These are phyloP conservation scores for Tulasnella sp. DNA, from an alignment of 768 basidiomycete species.

Conservation along the genomic window DNA sequence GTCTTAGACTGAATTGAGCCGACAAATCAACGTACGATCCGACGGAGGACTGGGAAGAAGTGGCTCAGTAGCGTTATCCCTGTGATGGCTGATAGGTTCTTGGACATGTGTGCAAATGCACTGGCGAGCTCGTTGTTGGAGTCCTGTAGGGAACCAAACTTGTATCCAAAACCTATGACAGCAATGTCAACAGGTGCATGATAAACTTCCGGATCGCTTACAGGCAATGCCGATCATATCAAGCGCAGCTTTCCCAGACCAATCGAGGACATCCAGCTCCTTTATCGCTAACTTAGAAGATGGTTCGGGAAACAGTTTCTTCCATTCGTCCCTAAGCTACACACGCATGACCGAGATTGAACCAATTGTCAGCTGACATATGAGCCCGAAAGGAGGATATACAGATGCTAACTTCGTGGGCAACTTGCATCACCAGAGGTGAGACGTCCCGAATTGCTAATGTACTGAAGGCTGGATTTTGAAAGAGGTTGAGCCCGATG, in stretches of 20 bases:
- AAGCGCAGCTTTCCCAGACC: conserved; percentile 17
- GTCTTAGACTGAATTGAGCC: not conserved
- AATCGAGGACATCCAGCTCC: conserved; percentile 3
- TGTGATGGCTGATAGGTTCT: not conserved
- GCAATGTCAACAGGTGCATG: not conserved
- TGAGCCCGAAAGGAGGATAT: not conserved
- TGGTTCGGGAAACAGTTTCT: not conserved
- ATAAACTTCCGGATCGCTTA: not conserved
- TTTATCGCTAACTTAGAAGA: not conserved
- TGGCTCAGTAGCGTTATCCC: too few species aligned
- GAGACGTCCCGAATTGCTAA: conserved; percentile 49
- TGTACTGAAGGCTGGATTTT: conserved; percentile 20
- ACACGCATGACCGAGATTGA: too few species aligned
- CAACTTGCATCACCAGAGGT: conserved; percentile 45
- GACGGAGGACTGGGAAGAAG: not conserved
- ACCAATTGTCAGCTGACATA: too few species aligned
- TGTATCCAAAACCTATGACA: conserved; percentile 29
- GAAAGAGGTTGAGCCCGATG: not conserved
- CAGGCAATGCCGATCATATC: conserved; percentile 24
- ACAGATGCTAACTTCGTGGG: conserved; percentile 35
- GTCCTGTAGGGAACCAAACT: conserved; percentile 27
- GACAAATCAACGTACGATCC: not conserved
- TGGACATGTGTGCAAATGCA: not conserved
- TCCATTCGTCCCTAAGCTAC: too few species aligned
- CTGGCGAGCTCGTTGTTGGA: conserved; percentile 2